Percentiles rank a stretch among this genome's conserved stretches.
These are phyloP conservation scores for Potentilla sterilis DNA, from an alignment of 306 rosid species.

Conservation along the genomic window DNA sequence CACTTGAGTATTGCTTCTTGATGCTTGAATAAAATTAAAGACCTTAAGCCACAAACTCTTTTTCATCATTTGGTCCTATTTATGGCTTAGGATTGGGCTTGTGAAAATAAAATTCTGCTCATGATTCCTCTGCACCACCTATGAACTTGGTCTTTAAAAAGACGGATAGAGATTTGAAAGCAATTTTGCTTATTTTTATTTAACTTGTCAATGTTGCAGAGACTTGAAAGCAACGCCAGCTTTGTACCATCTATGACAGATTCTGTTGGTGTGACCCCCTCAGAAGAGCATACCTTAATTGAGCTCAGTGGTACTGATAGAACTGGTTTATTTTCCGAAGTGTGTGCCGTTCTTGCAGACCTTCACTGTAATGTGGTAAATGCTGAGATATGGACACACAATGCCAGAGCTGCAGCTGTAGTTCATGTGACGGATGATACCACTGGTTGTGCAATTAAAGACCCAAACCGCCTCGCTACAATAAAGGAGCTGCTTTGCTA, in stretches of 20 bases:
- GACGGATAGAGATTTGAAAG: conserved; percentile 1
- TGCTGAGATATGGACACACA: conserved; percentile 98
- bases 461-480: conserved; percentile 54
- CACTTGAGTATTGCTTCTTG: not conserved
- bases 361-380: conserved; percentile 82
- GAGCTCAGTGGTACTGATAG: conserved; percentile 94
- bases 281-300: conserved; percentile 84
- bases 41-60: not conserved
- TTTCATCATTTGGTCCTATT: not conserved
- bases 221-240: conserved; percentile 76
- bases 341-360: conserved; percentile 88
- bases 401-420: conserved; percentile 86
- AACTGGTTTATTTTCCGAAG: conserved; percentile 92
- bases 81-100: not conserved
- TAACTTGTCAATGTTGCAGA: conserved; percentile 42
- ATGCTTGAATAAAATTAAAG: not conserved
- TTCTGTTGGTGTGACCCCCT: conserved; percentile 80
- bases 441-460: conserved; percentile 64
- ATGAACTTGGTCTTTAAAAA: not conserved
- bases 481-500: conserved; percentile 80
- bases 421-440: conserved; percentile 77
- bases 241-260: conserved; percentile 72
- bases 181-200: not conserved
- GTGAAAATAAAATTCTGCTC: not conserved
- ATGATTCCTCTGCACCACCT: not conserved